Evolutionary conservation across 2,329 filamentous ascomycete species (phyloP).

Genomic region (Ophiostoma novo-ulmi): DNA sequence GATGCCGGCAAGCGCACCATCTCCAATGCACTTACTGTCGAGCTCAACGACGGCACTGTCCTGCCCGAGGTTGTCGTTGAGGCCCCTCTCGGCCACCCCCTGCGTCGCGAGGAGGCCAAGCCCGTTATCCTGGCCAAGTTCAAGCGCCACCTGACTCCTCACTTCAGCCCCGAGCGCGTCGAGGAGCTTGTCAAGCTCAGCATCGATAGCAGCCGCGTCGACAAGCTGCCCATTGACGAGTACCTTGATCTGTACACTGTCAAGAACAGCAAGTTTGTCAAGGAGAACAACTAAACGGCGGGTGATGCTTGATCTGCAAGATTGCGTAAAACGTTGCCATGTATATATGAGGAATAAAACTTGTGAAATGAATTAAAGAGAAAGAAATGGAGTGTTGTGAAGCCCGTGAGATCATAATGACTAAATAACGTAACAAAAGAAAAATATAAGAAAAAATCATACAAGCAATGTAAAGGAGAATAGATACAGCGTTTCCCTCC

Average conservation of each 20-base stretch:
- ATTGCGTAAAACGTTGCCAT: neutral
- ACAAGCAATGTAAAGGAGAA: neutral
- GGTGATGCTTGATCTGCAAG: neutral
- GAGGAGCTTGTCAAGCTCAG: constrained; percentile 78
- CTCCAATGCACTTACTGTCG: constrained; percentile 92
- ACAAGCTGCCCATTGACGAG: constrained; percentile 79
- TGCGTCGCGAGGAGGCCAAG: constrained; percentile 92
- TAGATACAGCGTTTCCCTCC: neutral
- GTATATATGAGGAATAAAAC: neutral
- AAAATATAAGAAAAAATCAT: neutral
- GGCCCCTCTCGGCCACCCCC: constrained; percentile 86
- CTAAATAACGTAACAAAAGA: constrained; percentile 1
- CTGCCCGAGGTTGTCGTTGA: constrained; percentile 88
- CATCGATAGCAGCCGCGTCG: constrained; percentile 67
- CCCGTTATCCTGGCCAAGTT: constrained; percentile 95
- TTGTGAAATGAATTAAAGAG: neutral
- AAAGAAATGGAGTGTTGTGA: neutral
- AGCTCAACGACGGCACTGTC: constrained; percentile 87
- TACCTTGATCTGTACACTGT: constrained; percentile 80
- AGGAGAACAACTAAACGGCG: constrained; percentile 27
- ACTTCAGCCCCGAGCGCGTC: constrained; percentile 72
- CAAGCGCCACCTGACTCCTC: constrained; percentile 81
- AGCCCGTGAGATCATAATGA: neutral
- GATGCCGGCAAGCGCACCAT: constrained; percentile 90
- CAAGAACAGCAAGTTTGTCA: constrained; percentile 56